Evolutionary conservation across 2,329 filamentous ascomycete species (phyloP).

Genomic region (Fusarium sp.): DNA sequence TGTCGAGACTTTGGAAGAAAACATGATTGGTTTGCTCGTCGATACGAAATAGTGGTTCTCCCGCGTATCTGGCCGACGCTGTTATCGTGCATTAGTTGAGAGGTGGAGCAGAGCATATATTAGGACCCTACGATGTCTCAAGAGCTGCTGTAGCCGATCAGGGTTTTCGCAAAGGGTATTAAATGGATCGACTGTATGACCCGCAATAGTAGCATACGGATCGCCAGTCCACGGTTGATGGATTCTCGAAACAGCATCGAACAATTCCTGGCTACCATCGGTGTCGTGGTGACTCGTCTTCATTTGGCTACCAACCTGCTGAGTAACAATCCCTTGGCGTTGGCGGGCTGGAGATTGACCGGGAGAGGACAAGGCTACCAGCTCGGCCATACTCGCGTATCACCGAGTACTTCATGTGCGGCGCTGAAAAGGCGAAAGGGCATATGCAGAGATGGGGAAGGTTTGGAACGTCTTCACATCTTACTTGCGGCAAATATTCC

Average conservation of each 20-base stretch:
- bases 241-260: fast-evolving
- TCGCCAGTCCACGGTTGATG: fast-evolving
- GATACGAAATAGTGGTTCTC: slow-evolving; percentile 8
- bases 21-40: neutral
- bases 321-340: fast-evolving
- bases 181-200: neutral
- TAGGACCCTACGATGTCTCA: slow-evolving; percentile 15
- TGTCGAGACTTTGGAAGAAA: neutral
- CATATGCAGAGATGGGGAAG: neutral
- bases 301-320: fast-evolving
- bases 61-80: neutral
- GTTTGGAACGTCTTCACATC: fast-evolving
- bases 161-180: slow-evolving; percentile 4
- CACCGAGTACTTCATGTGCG: fast-evolving
- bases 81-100: neutral
- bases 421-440: fast-evolving
- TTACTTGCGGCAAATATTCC: neutral
- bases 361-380: fast-evolving
- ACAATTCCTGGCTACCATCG: fast-evolving
- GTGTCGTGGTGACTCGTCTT: fast-evolving
- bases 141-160: neutral
- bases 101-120: fast-evolving
- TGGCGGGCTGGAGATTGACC: too few relatives aligned
- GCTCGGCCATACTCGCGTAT: neutral
- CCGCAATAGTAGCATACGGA: neutral